Evolutionary conservation across 345 rosid genomes (phyloP), one percentile per base, ranked within the genome.

Genomic region (Orychophragmus violaceus): DNA sequence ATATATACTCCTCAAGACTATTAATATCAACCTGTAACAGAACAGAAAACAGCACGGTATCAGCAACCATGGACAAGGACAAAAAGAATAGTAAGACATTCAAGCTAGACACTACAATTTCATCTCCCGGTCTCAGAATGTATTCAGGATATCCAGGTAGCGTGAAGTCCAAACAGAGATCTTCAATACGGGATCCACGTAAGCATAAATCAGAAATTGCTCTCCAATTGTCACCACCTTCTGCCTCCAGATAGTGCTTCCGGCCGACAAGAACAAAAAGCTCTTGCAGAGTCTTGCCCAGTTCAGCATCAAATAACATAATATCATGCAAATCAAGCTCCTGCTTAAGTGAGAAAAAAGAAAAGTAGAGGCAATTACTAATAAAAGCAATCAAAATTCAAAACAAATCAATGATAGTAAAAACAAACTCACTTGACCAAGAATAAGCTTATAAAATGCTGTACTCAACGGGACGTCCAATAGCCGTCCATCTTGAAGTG

Each of bases 401-500:
- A 33, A 62, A 22, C 12, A 37, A 25, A 8, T 16, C 9, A 36
- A 45, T 8, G 22, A 2, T 17, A 29, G 32, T 22, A n/a, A 37
- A n/a, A 17, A 64, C 48, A 59, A 52, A 45, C 90, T 70, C 82
- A 95, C 99, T 68, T 95, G 96, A 70, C 89, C 95, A 70, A 95
- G 83, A 57, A 91, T 83, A 64, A 91, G 88, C 79, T 95, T 91
- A 70, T 85, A 89, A 63, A 95, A 89, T 25, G 98, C 81, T 16
- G 90, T 78, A 5, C 96, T 89, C 64, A 95, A 68, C 32, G 97
- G 89, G 65, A 95, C 75, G 75, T 95, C 99, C 80, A 95, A 69
- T 64, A 95, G 89, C 60, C 99, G 83, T 56, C 99, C 99, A 77
- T 95, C 99, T 82, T 95, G 99, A 81, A 95, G 96, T 77, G 99